A percentile compares a stretch with the other conserved stretches of the same genome.
Evolutionary conservation across 805 yeast species (phyloP).

Genomic region (Metschnikowia lachancei): DNA sequence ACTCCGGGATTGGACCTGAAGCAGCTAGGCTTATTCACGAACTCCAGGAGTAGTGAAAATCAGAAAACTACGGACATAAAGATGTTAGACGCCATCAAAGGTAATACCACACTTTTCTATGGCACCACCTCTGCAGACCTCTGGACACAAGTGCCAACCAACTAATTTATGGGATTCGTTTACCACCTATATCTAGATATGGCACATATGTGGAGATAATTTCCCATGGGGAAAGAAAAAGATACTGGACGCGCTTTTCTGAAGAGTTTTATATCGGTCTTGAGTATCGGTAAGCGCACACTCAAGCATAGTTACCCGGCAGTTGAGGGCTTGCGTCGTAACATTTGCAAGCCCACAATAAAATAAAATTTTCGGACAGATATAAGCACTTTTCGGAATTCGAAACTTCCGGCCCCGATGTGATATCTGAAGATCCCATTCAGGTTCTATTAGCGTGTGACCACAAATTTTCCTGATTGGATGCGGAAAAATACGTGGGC

Average conservation of each 20-base stretch:
- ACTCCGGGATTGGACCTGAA: slow-evolving; percentile 7
- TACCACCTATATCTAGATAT: slow-evolving; percentile 35
- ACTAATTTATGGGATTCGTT: slow-evolving; percentile 40
- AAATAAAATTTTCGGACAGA: too few relatives aligned
- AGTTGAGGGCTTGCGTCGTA: neutral
- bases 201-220: slow-evolving; percentile 41
- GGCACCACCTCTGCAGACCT: slow-evolving; percentile 26
- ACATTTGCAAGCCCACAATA: neutral
- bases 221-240: slow-evolving; percentile 18
- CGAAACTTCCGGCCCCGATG: too few relatives aligned
- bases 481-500: too few relatives aligned
- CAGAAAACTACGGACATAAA: neutral
- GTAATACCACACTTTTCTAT: slow-evolving; percentile 23
- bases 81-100: slow-evolving; percentile 24
- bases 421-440: too few relatives aligned
- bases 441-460: too few relatives aligned
- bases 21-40: slow-evolving; percentile 9
- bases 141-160: slow-evolving; percentile 20
- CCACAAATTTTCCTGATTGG: too few relatives aligned
- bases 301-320: slow-evolving; percentile 7
- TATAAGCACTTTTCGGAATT: too few relatives aligned
- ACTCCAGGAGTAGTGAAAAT: slow-evolving; percentile 9
- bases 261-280: slow-evolving; percentile 1
- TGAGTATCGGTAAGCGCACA: slow-evolving; percentile 6
- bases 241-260: neutral